These are phyloP conservation scores for Boletus fagicola DNA, from an alignment of 768 basidiomycete genomes.

Conservation along the genomic window DNA sequence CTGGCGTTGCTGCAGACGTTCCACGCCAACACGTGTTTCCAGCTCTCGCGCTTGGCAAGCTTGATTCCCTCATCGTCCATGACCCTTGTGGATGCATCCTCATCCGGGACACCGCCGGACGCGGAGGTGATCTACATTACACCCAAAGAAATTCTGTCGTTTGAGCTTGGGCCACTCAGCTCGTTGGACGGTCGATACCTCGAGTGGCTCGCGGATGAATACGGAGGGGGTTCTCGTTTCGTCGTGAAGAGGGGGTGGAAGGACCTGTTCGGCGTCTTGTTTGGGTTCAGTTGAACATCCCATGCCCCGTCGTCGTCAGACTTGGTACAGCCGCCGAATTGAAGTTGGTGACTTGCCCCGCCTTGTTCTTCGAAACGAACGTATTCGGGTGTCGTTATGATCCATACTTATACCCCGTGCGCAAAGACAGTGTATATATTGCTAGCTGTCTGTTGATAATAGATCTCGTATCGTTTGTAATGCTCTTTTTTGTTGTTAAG, in stretches of 20 bases:
- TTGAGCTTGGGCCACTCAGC: conserved; percentile 76
- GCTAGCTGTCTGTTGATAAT: background rate
- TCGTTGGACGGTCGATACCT: conserved; percentile 68
- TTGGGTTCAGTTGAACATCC: conserved; percentile 38
- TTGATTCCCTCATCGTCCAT: conserved; percentile 20
- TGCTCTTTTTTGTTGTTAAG: background rate
- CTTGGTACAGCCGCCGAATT: background rate
- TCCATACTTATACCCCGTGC: background rate
- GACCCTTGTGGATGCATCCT: background rate
- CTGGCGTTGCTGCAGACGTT: conserved; percentile 65
- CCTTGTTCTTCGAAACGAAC: background rate
- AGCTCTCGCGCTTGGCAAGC: conserved; percentile 45
- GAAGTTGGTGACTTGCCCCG: background rate
- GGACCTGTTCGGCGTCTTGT: conserved; percentile 43
- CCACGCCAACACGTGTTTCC: conserved; percentile 61
- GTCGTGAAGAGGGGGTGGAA: conserved; percentile 47
- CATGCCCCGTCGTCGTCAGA: background rate
- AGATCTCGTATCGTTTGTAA: background rate
- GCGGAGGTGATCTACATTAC: conserved; percentile 44
- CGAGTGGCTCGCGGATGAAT: conserved; percentile 74
- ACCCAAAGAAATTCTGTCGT: conserved; percentile 61
- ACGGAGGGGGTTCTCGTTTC: conserved; percentile 44
- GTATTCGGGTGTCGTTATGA: background rate
- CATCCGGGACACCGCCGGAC: conserved; percentile 11
- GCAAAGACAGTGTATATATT: background rate